These are phyloP conservation scores for Capsella bursapastoris DNA, from an alignment of 345 rosid genomes.

Conservation along the genomic window DNA sequence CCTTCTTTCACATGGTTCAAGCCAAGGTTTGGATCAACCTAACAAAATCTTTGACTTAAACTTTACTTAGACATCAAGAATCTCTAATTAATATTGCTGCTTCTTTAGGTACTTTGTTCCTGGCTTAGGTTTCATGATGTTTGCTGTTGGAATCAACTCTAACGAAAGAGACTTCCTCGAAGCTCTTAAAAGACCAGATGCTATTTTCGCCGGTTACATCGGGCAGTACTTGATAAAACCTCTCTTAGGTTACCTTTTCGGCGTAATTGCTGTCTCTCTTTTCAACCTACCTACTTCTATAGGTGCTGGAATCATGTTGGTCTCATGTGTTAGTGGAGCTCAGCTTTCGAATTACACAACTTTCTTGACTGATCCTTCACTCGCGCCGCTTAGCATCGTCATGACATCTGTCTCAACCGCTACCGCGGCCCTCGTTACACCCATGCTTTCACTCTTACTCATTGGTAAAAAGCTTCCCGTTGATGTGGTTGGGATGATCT, in stretches of 20 bases:
- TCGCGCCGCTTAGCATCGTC: slow-evolving; percentile 91
- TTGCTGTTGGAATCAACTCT: slow-evolving; percentile 90
- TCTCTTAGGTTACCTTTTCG: slow-evolving; percentile 77
- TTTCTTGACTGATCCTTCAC: slow-evolving; percentile 77
- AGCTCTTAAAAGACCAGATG: slow-evolving; percentile 76
- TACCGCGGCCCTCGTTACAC: slow-evolving; percentile 78
- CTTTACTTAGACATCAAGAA: not conserved
- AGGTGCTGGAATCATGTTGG: slow-evolving; percentile 97
- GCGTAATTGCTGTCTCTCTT: slow-evolving; percentile 56
- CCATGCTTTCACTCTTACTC: slow-evolving; percentile 79
- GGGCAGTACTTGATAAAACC: slow-evolving; percentile 86
- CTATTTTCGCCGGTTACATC: slow-evolving; percentile 69
- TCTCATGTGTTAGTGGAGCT: slow-evolving; percentile 96
- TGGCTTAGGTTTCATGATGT: slow-evolving; percentile 88
- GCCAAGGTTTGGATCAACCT: slow-evolving; percentile 55
- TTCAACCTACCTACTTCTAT: slow-evolving; percentile 74
- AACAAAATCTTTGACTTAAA: not conserved
- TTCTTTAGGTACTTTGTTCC: slow-evolving; percentile 82
- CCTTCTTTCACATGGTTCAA: slow-evolving; percentile 97
- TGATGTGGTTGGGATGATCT: slow-evolving; percentile 91
- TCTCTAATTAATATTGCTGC: not conserved
- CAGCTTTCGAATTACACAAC: slow-evolving; percentile 96
- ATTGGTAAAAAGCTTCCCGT: slow-evolving; percentile 88
- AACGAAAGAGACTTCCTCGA: slow-evolving; percentile 78
- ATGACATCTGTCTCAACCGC: slow-evolving; percentile 97